Evolutionary conservation across 2,329 filamentous ascomycete species (phyloP), one percentile per base, ranked within the genome.

Genomic region (Epicoccum nigrum): DNA sequence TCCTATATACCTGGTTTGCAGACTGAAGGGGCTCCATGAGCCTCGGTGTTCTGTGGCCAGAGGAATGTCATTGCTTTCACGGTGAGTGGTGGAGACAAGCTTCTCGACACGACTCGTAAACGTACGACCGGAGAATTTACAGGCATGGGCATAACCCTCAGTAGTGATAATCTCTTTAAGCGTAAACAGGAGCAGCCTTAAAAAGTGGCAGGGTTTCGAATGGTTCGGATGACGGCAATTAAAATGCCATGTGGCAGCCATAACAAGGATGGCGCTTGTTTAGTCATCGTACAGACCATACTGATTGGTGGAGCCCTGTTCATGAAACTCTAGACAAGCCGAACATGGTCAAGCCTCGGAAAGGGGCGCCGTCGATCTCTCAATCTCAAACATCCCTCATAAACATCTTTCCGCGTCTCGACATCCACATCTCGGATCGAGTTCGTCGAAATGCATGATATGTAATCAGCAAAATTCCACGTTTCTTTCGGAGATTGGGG

Each of bases 1-100:
- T 9, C 34, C 34, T 37, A 51, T 46, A 51, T 45, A 51, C 12
- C 7, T 34, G 19, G n/a, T 12, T 32, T 27, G 19, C 9, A 38
- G 20, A 12, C 27, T 32, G 9, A 35, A 30, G 11, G 13, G 37
- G 21, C 35, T 20, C 35, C 41, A 17, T 21, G 19, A 41, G 45
- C 45, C 19, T 51, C 42, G 42, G 42, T 13, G 9, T 19, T 9
- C 7, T 25, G 38, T 19, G 20, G 19, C 23, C 37, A 21, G 37
- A 17, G 25, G 37, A 34, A 19, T 17, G 31, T n/a, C 15, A 37
- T 42, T 3, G 23, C 31, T 17, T n/a, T 15, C 12, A 38, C 35
- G 37, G 30, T 42, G 31, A 42, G 9, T 45, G 42, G 48, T 51
- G 42, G 42, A 51, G 41, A 37, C 17, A 37, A n/a, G n/a, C n/a